Evolutionary conservation across 805 yeast genomes (phyloP).

Genomic region (Starmera dryadoides): DNA sequence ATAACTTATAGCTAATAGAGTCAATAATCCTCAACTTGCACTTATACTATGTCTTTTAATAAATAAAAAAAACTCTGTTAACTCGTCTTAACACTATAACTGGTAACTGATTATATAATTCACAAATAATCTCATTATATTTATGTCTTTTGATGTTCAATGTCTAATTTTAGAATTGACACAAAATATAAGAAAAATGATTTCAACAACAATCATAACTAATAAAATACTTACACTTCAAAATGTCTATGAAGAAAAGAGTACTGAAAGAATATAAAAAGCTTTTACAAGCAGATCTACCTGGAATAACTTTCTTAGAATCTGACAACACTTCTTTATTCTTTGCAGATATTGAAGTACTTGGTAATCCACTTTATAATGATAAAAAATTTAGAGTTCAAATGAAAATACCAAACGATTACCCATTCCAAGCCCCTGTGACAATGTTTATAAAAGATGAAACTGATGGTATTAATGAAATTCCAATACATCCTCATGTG

Average conservation of each 20-base stretch:
- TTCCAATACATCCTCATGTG: slow-evolving; percentile 71
- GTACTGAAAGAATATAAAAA: slow-evolving; percentile 18
- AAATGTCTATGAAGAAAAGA: slow-evolving; percentile 16
- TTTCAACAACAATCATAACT: not conserved
- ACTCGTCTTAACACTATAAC: no score
- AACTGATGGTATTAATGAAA: slow-evolving; percentile 14
- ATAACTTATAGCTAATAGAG: no score
- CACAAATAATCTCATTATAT: no score
- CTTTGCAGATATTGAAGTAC: slow-evolving; percentile 30
- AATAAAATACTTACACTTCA: no score
- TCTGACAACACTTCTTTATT: slow-evolving; percentile 26
- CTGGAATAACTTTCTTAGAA: slow-evolving; percentile 22
- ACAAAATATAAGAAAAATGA: no score
- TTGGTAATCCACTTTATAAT: slow-evolving; percentile 28
- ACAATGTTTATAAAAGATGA: slow-evolving; percentile 38
- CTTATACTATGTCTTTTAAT: no score
- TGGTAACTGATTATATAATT: no score
- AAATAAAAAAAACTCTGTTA: no score
- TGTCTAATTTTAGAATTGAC: no score
- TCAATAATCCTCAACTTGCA: no score
- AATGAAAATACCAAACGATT: slow-evolving; percentile 34
- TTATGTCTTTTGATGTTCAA: no score
- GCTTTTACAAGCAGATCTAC: slow-evolving; percentile 8
- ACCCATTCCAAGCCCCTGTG: slow-evolving; percentile 55
- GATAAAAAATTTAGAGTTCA: slow-evolving; percentile 33